Conservation (phyloP, 192 early-diverging fungal genomes). For the Coemansia sp. region DNA sequence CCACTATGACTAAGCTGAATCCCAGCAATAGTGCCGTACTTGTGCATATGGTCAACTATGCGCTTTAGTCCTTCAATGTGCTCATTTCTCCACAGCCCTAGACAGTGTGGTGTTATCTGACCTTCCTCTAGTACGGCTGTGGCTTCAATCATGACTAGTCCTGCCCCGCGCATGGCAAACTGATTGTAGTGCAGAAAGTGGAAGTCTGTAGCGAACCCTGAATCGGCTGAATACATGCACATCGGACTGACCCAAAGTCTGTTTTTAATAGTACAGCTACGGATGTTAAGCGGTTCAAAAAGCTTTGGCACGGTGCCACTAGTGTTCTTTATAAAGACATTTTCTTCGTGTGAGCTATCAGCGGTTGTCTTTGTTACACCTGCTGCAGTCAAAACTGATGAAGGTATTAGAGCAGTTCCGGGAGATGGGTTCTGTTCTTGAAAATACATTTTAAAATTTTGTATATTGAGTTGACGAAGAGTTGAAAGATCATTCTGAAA, state of each 20-base stretch:
- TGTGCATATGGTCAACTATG: constrained; percentile 58
- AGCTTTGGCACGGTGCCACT: constrained; percentile 43
- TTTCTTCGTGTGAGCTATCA: constrained; percentile 28
- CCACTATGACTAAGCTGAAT: constrained; percentile 88
- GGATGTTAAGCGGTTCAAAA: constrained; percentile 68
- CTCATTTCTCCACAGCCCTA: constrained; percentile 80
- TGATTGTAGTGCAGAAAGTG: constrained; percentile 63
- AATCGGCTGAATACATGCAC: constrained; percentile 73
- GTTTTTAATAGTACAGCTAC: constrained; percentile 69
- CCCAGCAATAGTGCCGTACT: constrained; percentile 55
- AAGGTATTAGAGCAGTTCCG: too few species aligned
- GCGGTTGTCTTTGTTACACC: constrained; percentile 24
- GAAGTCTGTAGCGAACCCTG: constrained; percentile 62
- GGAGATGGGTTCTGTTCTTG: too few species aligned
- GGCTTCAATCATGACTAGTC: constrained; percentile 78
- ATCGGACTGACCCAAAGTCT: constrained; percentile 77
- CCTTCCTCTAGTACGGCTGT: constrained; percentile 72
- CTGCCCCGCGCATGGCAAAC: constrained; percentile 75
- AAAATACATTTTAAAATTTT: too few species aligned
- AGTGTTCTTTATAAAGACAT: constrained; percentile 2
- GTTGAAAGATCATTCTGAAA: too few species aligned
- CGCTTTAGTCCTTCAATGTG: constrained; percentile 57
- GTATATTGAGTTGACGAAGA: too few species aligned
- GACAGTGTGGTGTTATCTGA: constrained; percentile 70
- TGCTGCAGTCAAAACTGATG: constrained; percentile 10